Percentiles rank a stretch among this genome's conserved stretches.
These are phyloP conservation scores for Physocladia obscura DNA, from an alignment of 192 early-diverging fungal genomes.

Conservation along the genomic window DNA sequence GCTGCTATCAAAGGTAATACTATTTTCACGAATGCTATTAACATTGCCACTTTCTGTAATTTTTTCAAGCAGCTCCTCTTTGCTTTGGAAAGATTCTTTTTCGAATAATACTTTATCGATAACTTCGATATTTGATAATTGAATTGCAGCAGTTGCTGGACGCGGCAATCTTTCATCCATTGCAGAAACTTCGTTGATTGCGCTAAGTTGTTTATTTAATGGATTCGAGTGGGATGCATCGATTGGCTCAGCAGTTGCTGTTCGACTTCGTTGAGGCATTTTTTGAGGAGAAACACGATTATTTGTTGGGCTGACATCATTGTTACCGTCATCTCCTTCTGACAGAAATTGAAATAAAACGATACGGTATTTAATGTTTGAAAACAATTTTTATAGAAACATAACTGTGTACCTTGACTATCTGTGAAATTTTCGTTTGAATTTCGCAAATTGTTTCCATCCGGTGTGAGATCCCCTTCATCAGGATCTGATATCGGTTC, in stretches of 20 bases:
- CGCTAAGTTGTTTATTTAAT: slow-evolving; percentile 6
- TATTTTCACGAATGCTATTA: background rate
- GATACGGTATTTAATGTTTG: no score
- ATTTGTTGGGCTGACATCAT: background rate
- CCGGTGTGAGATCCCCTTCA: no score
- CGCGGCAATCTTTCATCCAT: slow-evolving; percentile 13
- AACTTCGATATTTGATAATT: background rate
- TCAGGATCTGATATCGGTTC: background rate
- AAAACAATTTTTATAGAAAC: no score
- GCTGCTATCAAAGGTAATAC: background rate
- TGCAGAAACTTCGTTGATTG: slow-evolving; percentile 8
- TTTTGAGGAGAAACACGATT: background rate
- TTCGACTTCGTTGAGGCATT: background rate
- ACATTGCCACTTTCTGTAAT: background rate
- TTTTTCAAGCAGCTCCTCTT: background rate
- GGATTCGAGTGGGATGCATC: background rate
- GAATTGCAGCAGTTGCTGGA: background rate
- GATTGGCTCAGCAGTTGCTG: background rate
- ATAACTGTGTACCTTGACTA: no score
- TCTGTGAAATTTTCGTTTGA: no score
- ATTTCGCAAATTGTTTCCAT: no score
- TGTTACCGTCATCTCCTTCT: background rate
- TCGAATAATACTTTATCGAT: background rate
- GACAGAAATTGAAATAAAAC: no score
- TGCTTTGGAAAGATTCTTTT: background rate